These are phyloP conservation scores for Solanum infundibuliforme DNA, from an alignment of 257 asterid genomes.

Conservation along the genomic window DNA sequence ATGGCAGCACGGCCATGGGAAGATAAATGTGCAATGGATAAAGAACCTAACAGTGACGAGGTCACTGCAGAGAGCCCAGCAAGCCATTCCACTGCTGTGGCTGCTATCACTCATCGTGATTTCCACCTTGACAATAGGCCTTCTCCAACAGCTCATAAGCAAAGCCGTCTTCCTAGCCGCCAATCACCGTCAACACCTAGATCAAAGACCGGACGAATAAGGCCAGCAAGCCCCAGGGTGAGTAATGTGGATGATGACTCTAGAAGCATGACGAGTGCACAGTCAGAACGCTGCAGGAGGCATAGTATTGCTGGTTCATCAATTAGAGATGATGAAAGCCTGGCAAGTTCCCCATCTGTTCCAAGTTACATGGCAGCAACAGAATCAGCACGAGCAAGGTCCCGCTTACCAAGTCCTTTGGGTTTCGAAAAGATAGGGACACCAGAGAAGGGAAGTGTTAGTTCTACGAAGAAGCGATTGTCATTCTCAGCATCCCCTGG, in stretches of 20 bases:
- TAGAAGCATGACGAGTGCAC: conserved; percentile 48
- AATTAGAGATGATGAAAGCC: conserved; percentile 73
- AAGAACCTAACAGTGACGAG: conserved; percentile 31
- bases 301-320: conserved; percentile 59
- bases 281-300: conserved; percentile 51
- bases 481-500: conserved; percentile 49
- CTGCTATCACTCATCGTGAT: conserved; percentile 7
- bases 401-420: conserved; percentile 40
- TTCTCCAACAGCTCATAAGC: conserved; percentile 30
- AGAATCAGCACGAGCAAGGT: conserved; percentile 52
- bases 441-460: conserved; percentile 22
- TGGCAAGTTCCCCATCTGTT: conserved; percentile 42
- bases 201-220: conserved; percentile 26
- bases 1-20: conserved; percentile 81
- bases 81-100: conserved; percentile 6
- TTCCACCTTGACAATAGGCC: conserved; percentile 9
- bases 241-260: conserved; percentile 46
- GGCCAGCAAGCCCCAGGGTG: conserved; percentile 28
- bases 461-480: conserved; percentile 38
- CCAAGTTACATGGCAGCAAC: conserved; percentile 71
- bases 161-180: conserved; percentile 31
- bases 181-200: conserved; percentile 65
- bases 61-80: conserved; percentile 23
- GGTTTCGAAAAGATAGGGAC: conserved; percentile 29
- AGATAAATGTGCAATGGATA: conserved; percentile 24